phyloP scores from a whole-genome alignment of 164 flowering plant genomes.

The Paratinospora sagittata region DNA sequence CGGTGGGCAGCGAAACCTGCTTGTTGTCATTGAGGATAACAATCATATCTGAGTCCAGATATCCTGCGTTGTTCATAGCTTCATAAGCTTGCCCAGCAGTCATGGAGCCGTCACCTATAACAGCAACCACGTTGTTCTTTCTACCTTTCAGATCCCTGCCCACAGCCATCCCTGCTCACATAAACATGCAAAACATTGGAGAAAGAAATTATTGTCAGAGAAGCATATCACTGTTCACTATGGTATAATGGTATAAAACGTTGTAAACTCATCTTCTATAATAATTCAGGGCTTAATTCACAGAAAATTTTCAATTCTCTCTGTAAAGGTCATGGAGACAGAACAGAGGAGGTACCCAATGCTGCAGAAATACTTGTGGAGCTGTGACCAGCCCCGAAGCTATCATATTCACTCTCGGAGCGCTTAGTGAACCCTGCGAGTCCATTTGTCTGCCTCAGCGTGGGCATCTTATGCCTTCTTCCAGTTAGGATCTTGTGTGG shows the following conservation, averaged over 20 bases:
- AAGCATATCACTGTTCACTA: neutral
- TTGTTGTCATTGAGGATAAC: constrained; percentile 95
- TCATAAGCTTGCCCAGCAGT: constrained; percentile 99
- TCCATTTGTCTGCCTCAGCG: constrained; percentile 86
- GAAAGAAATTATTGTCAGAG: neutral
- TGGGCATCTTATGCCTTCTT: too few species aligned
- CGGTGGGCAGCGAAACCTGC: constrained; percentile 94
- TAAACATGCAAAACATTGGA: constrained; percentile 2
- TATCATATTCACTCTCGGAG: constrained; percentile 83
- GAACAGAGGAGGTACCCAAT: constrained; percentile 44
- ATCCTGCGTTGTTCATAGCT: constrained; percentile 98
- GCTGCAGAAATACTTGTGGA: constrained; percentile 96
- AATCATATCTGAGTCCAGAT: constrained; percentile 94
- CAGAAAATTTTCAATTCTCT: neutral
- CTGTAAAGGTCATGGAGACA: neutral
- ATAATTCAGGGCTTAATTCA: neutral
- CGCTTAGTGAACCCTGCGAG: constrained; percentile 90
- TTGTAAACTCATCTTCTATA: neutral
- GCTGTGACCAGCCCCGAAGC: constrained; percentile 94
- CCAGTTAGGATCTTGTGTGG: too few species aligned
- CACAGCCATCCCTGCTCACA: constrained; percentile 84
- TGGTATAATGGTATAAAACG: too few species aligned
- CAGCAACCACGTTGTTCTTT: constrained; percentile 75
- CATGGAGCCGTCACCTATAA: constrained; percentile 99
- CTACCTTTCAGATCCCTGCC: constrained; percentile 88